Conservation (phyloP, 163 green algal species). For the Prototheca cutis region DNA sequence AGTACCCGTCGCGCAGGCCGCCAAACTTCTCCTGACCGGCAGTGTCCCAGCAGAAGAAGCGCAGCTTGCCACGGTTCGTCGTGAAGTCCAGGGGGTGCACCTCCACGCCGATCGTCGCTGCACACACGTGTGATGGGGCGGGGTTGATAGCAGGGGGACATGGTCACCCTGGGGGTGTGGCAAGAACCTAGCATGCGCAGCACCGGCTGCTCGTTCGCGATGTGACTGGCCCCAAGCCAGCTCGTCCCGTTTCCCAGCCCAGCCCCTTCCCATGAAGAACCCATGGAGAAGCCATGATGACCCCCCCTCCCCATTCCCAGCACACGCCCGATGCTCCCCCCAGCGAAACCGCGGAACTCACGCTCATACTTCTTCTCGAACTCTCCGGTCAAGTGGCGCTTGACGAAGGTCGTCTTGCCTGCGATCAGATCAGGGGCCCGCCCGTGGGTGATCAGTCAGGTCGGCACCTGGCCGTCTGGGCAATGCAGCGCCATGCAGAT, state of each 20-base stretch:
- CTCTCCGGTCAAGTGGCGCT: conserved; percentile 96
- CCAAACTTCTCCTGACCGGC: conserved; percentile 99
- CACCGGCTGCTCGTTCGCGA: too few species aligned
- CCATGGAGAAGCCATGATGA: too few species aligned
- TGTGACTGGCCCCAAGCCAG: too few species aligned
- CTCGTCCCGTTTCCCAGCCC: too few species aligned
- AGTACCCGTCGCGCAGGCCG: conserved; percentile 98
- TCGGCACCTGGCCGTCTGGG: too few species aligned
- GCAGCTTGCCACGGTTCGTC: conserved; percentile 93
- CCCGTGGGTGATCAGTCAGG: not conserved
- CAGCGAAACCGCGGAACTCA: conserved; percentile 42
- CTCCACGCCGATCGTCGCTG: conserved; percentile 98
- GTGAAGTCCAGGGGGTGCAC: conserved; percentile 98
- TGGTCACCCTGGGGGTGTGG: not conserved
- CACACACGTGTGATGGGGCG: conserved; percentile 7
- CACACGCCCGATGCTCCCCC: too few species aligned
- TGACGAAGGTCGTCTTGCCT: conserved; percentile 99
- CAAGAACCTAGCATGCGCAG: too few species aligned
- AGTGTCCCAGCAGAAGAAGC: conserved; percentile 99
- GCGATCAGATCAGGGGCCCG: conserved; percentile 6
- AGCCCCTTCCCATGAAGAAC: too few species aligned
- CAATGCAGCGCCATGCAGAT: too few species aligned
- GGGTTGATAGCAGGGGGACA: not conserved
- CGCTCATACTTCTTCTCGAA: conserved; percentile 99
- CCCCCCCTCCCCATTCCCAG: too few species aligned